phyloP scores from a whole-genome alignment of 306 rosid genomes.

The Prunus armeniaca region DNA sequence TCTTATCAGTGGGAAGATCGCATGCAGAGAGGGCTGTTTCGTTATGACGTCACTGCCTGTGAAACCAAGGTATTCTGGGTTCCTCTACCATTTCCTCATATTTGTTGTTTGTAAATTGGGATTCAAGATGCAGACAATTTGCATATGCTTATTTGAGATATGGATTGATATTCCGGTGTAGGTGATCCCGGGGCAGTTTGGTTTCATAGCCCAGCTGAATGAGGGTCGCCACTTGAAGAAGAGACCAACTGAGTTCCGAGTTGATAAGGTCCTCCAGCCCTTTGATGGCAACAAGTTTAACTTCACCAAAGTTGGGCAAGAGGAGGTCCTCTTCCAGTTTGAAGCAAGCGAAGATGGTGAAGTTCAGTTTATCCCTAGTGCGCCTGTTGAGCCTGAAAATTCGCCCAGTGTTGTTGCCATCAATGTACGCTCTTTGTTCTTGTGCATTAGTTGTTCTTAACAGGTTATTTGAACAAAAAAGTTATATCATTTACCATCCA shows the following conservation, averaged over 20 bases:
- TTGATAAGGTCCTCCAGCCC: conserved; percentile 92
- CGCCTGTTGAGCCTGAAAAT: conserved; percentile 68
- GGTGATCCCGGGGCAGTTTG: conserved; percentile 83
- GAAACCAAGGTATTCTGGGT: conserved; percentile 68
- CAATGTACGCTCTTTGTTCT: conserved; percentile 49
- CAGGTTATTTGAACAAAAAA: not conserved
- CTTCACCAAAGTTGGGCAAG: conserved; percentile 94
- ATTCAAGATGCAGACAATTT: not conserved
- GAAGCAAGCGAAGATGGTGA: conserved; percentile 69
- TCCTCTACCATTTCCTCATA: not conserved
- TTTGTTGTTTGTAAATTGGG: not conserved
- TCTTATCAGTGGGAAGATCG: conserved; percentile 89
- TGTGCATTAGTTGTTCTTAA: not conserved
- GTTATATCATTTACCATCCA: conserved; percentile 7
- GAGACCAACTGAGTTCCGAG: conserved; percentile 90
- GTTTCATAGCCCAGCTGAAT: conserved; percentile 92
- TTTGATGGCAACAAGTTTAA: conserved; percentile 84
- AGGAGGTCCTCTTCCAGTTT: conserved; percentile 83
- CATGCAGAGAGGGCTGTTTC: conserved; percentile 84
- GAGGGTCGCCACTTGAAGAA: conserved; percentile 98
- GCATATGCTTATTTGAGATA: not conserved
- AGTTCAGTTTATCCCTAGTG: conserved; percentile 68
- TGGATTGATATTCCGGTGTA: conserved; percentile 27
- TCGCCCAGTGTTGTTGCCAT: conserved; percentile 86
- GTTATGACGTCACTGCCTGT: conserved; percentile 91